Conservation (phyloP, 2,329 filamentous ascomycete species). For the Xylariomycetidae sp. region DNA sequence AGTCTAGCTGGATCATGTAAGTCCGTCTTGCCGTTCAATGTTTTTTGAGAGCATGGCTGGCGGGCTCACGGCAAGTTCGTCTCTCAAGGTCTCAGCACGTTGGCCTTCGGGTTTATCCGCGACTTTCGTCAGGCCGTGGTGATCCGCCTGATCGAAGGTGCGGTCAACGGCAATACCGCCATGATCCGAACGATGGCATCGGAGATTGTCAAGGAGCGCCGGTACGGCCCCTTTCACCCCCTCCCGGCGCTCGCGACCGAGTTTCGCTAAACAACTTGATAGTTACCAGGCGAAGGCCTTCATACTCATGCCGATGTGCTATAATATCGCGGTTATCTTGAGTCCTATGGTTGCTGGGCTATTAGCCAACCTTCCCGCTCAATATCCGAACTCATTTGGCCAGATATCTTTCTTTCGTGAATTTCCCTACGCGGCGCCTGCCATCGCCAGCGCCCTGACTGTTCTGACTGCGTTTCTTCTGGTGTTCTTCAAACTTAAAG, state of each 20-base stretch:
- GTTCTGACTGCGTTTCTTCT: constrained; percentile 3
- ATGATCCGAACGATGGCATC: constrained; percentile 10
- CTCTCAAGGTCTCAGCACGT: constrained; percentile 7
- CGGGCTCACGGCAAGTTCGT: constrained; percentile 1
- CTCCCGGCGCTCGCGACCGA: no score
- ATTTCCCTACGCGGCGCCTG: constrained; percentile 7
- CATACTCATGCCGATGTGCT: constrained; percentile 9
- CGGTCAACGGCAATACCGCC: constrained; percentile 7
- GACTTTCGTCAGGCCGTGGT: constrained; percentile 8
- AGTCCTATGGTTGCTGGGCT: constrained; percentile 7
- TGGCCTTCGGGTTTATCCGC: constrained; percentile 8
- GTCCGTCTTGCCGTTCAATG: neutral
- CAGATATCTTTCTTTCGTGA: constrained; percentile 7
- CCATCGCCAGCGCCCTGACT: constrained; percentile 5
- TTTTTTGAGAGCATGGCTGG: neutral
- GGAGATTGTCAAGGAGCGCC: constrained; percentile 9
- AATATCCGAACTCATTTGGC: neutral
- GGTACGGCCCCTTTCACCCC: constrained; percentile 2
- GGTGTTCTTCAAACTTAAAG: constrained; percentile 8
- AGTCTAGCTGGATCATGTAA: constrained; percentile 8
- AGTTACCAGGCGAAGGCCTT: constrained; percentile 9
- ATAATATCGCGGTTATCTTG: constrained; percentile 6
- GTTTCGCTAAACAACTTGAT: neutral
- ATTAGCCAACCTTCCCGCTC: constrained; percentile 3
- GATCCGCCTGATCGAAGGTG: constrained; percentile 7